Evolutionary conservation across 805 yeast genomes (phyloP), one percentile per base, ranked within the genome.

Genomic region (Komagataella phaffii): DNA sequence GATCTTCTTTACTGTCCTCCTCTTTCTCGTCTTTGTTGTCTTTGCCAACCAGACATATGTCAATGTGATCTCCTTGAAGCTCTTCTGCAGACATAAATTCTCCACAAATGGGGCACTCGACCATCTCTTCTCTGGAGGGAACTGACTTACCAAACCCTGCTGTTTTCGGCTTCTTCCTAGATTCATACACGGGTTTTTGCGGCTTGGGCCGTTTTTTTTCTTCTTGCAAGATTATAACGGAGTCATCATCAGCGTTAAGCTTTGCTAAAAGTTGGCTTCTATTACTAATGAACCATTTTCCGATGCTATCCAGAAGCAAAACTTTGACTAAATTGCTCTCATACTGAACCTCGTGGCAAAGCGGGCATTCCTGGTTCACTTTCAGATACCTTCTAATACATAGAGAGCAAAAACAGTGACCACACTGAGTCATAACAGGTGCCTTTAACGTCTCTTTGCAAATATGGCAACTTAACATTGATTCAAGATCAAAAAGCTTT

Each of bases 331-430:
- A 65, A 56, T 77, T 76, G 49, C 90, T 80, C 54, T 86, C 90
- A 60, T 80, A 77, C 30, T 83, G 76, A 57, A 82, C 86, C 23
- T 76, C 72, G 21, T 83, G 74, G 63, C 97, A 90, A 50, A 86
- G 66, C 0, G 97, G 96, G 60, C 97, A 90, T 53, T 74, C 69
- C 17, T 76, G 74, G 30, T 76, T 77, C 44, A 65, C 65, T n/a
- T 79, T 68, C 45, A 90, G 66, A 55, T 83, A 79, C 55, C 84
- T 77, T 53, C 96, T 72, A 24, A 90, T 85, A 63, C 98, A 90
- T 12, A 81, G 73, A 0, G 96, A 87, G 65, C 98, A 90, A 63
- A 88, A 90, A 0, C 90, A 82, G 64, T 90, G 97, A 44, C 86
- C 83, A 69, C 98, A 90, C 2, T 83, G 76, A 0, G 96, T 86